phyloP scores from a whole-genome alignment of 495 filamentous ascomycete genomes.

The Darksidea phi region DNA sequence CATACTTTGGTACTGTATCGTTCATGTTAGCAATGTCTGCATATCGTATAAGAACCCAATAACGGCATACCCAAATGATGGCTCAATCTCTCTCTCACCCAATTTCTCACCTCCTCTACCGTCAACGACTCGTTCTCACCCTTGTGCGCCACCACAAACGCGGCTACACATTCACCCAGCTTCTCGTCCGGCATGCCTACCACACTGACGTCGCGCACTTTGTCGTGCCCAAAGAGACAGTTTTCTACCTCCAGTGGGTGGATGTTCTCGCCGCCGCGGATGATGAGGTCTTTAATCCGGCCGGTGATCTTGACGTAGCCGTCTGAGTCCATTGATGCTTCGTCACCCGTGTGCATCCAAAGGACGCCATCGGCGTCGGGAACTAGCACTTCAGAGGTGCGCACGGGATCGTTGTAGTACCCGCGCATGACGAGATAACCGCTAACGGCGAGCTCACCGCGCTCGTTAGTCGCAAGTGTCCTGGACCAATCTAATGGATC shows the following conservation, averaged over 20 bases:
- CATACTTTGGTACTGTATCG: conserved; percentile 87
- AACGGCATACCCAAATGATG: too few relatives aligned
- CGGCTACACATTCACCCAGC: conserved; percentile 85
- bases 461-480: conserved; percentile 61
- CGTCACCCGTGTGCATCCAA: conserved; percentile 88
- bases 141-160: conserved; percentile 65
- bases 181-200: conserved; percentile 80
- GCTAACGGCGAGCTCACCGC: conserved; percentile 78
- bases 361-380: conserved; percentile 58
- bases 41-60: too few relatives aligned
- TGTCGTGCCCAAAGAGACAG: conserved; percentile 70
- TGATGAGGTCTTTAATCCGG: conserved; percentile 89
- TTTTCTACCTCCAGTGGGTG: conserved; percentile 94
- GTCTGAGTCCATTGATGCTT: conserved; percentile 77
- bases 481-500: conserved; percentile 55
- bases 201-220: conserved; percentile 70
- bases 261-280: conserved; percentile 93
- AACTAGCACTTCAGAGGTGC: conserved; percentile 70
- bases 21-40: too few relatives aligned
- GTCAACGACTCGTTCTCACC: conserved; percentile 40
- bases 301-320: conserved; percentile 67
- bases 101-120: conserved; percentile 61
- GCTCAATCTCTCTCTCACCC: conserved; percentile 71
- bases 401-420: conserved; percentile 73
- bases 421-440: conserved; percentile 90